Conservation (phyloP, 2,329 filamentous ascomycete genomes). For the Phialophora expanda region DNA sequence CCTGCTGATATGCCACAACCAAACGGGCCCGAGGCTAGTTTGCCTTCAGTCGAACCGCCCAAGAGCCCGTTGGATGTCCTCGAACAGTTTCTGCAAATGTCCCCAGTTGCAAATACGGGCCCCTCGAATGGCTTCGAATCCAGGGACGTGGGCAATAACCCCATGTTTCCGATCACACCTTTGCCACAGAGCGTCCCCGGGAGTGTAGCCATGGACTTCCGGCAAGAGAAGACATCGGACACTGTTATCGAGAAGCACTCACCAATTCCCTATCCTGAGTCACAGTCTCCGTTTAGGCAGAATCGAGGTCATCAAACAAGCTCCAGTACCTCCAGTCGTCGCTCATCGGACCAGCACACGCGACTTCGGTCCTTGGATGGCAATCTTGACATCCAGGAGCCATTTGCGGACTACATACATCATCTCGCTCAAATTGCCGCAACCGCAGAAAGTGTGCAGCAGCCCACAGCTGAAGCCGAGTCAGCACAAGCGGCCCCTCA, state of each 20-base stretch:
- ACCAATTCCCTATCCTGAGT: constrained; percentile 15
- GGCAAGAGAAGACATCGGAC: constrained; percentile 17
- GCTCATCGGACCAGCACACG: constrained; percentile 11
- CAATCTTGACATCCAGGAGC: constrained; percentile 18
- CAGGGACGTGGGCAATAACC: background rate
- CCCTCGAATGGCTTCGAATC: background rate
- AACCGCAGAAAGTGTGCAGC: background rate
- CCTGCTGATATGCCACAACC: constrained; percentile 7
- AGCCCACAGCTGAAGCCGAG: background rate
- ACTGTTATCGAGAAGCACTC: constrained; percentile 9
- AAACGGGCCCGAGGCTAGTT: background rate
- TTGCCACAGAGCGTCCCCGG: background rate
- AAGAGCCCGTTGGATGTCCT: constrained; percentile 25
- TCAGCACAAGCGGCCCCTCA: background rate
- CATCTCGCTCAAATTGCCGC: constrained; percentile 13
- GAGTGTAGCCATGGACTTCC: background rate
- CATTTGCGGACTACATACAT: constrained; percentile 3
- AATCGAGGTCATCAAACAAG: constrained; percentile 12
- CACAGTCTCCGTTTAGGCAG: constrained; percentile 30
- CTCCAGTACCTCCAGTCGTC: constrained; percentile 13
- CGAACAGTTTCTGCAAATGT: constrained; percentile 30
- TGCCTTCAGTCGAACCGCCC: constrained; percentile 3
- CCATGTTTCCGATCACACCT: background rate
- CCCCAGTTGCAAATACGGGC: constrained; percentile 11
- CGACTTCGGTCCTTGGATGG: constrained; percentile 23